A percentile compares a stretch with the other conserved stretches of the same genome.
These are phyloP conservation scores for Pterocarpus macrocarpus DNA, from an alignment of 306 rosid species.

Conservation along the genomic window DNA sequence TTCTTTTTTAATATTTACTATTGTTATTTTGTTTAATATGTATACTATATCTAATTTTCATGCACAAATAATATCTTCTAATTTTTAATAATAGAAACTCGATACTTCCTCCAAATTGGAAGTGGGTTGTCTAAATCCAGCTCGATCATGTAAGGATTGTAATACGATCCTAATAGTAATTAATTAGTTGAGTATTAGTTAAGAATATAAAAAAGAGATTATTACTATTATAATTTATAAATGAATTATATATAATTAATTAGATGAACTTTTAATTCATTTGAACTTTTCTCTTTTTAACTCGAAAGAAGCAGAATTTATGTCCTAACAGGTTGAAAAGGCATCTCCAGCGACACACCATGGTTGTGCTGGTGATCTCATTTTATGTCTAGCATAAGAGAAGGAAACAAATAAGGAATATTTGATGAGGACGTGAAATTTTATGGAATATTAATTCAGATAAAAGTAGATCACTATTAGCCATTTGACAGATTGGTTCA, in stretches of 20 bases:
- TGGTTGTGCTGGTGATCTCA: neutral
- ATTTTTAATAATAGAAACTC: neutral
- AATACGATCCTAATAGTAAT: no score
- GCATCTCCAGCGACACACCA: neutral
- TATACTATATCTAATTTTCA: neutral
- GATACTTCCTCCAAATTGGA: neutral
- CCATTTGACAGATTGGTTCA: constrained; percentile 12
- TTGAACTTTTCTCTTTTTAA: no score
- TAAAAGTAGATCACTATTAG: neutral
- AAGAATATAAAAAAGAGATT: no score
- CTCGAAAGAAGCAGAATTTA: no score
- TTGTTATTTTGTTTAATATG: no score
- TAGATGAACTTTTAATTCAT: no score
- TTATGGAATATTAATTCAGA: neutral
- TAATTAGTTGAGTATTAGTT: no score
- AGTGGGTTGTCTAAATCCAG: constrained; percentile 15
- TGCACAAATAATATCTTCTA: neutral
- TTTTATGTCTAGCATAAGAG: constrained; percentile 1
- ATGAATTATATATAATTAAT: no score
- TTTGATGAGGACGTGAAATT: neutral
- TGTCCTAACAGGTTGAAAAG: constrained; percentile 2
- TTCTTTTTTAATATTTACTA: no score
- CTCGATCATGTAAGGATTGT: neutral
- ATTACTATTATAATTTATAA: no score
- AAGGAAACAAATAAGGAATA: neutral